A percentile compares a stretch with the other conserved stretches of the same genome.
Evolutionary conservation across 768 basidiomycete genomes (phyloP).

Genomic region (Clitopilus passeckerianus): DNA sequence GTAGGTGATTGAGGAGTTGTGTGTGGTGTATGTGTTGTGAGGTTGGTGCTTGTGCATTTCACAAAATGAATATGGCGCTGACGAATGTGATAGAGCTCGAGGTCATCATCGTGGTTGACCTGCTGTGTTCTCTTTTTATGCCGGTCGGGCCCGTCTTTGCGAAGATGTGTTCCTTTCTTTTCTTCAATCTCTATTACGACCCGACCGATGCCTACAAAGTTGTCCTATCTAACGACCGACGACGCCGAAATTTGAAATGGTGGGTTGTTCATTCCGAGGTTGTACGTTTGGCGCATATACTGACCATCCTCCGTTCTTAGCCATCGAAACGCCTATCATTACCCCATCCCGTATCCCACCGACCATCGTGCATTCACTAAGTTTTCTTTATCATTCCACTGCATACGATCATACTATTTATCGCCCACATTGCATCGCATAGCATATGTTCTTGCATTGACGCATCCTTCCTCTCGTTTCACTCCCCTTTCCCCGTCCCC

Average conservation of each 20-base stretch:
- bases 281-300: no score
- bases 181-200: not conserved
- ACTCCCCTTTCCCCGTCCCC: not conserved
- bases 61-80: not conserved
- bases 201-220: not conserved
- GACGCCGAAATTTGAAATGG: no score
- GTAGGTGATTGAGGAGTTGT: not conserved
- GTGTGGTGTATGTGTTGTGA: conserved; percentile 3
- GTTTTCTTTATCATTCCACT: not conserved
- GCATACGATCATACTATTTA: not conserved
- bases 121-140: not conserved
- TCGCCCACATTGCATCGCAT: conserved; percentile 5
- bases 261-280: no score
- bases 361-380: no score
- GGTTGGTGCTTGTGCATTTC: not conserved
- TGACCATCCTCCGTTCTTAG: not conserved
- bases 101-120: not conserved
- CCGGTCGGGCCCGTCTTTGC: not conserved
- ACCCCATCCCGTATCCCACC: not conserved
- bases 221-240: not conserved
- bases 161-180: not conserved
- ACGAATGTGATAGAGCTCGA: not conserved
- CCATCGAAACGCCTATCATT: not conserved
- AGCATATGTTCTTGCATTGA: conserved; percentile 1
- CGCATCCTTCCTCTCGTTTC: not conserved